Percentiles rank a stretch among this genome's conserved stretches.
Conservation (phyloP, 257 asterid genomes). For the Petunia secreta region DNA sequence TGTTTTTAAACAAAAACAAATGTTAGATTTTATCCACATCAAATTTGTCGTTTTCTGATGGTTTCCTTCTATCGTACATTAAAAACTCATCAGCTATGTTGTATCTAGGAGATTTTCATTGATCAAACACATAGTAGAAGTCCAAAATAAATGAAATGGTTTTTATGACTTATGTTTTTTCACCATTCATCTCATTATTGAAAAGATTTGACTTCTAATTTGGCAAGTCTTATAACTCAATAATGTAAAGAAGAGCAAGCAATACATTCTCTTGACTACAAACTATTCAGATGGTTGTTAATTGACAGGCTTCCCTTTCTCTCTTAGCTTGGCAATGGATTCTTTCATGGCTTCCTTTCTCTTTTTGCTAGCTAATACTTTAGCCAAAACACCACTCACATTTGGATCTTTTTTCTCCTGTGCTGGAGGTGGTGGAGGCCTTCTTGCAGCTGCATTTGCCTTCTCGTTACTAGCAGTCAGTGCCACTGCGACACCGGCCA, state of each 20-base stretch:
- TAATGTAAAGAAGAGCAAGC: neutral
- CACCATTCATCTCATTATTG: too few species aligned
- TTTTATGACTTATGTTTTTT: too few species aligned
- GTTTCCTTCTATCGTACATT: too few species aligned
- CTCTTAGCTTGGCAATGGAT: slow-evolving; percentile 59
- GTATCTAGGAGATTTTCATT: too few species aligned
- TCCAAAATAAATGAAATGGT: too few species aligned
- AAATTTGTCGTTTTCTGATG: too few species aligned
- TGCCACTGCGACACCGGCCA: slow-evolving; percentile 51
- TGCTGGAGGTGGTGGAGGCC: slow-evolving; percentile 88
- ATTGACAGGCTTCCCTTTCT: slow-evolving; percentile 54
- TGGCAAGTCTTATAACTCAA: too few species aligned
- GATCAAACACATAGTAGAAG: too few species aligned
- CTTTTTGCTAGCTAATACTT: slow-evolving; percentile 83
- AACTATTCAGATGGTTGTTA: slow-evolving; percentile 46
- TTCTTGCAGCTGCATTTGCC: slow-evolving; percentile 67
- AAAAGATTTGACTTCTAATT: too few species aligned
- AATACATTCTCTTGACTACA: neutral
- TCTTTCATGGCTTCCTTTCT: slow-evolving; percentile 92
- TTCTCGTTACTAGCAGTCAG: slow-evolving; percentile 37
- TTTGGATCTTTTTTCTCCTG: slow-evolving; percentile 82
- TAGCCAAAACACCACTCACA: slow-evolving; percentile 66
- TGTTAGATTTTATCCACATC: too few species aligned
- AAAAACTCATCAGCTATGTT: too few species aligned
- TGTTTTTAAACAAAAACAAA: too few species aligned